Evolutionary conservation across 352 stramenopile species (phyloP), one percentile per base, ranked within the genome.

Genomic region (Globisporangium barbulae): DNA sequence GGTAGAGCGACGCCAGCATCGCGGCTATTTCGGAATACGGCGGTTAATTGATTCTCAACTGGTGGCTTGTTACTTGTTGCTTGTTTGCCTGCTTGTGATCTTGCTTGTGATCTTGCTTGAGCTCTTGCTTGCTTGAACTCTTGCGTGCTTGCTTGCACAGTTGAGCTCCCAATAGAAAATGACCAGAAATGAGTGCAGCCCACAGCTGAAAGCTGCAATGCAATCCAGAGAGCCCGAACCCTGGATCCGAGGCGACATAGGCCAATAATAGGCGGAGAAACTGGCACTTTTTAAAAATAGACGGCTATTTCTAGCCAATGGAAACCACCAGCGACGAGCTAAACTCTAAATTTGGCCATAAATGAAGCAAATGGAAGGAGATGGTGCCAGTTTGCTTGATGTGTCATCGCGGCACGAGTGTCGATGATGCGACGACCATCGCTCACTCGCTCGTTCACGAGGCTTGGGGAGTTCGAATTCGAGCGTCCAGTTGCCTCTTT

Each of bases 1-100:
- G 56, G 33, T 61, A 35, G 53, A 67, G 37, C 41, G 61, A 37
- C 31, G 61, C 61, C 19, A 67, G 42, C 61, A 67, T 65, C 42
- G 8, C 8, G 2, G 5, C 33, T 49, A 28, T 59, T 50, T 48
- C 35, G 50, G 50, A 31, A 48, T 48, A 21, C 9, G 19, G 42
- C n/a, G 5, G 45, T 6, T 9, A 8, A 7, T 52, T 52, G 45
- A n/a, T 8, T 15, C 8, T 30, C n/a, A 25, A 52, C 17, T 28
- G 10, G 45, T 10, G 45, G 21, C n/a, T 49, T 28, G 42, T 49
- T 28, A 5, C 3, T 3, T 7, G 45, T 4, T 9, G 12, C 49
- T 12, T 22, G 10, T 6, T n/a, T 33, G 47, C 47, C 19, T 53
- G 44, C 44, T 50, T 21, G 44, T 12, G 3, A 0, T 21, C 45